Base-by-base conservation (phyloP, 2,329 filamentous ascomycete genomes). In the Aspergillus brunneoviolaceus region DNA sequence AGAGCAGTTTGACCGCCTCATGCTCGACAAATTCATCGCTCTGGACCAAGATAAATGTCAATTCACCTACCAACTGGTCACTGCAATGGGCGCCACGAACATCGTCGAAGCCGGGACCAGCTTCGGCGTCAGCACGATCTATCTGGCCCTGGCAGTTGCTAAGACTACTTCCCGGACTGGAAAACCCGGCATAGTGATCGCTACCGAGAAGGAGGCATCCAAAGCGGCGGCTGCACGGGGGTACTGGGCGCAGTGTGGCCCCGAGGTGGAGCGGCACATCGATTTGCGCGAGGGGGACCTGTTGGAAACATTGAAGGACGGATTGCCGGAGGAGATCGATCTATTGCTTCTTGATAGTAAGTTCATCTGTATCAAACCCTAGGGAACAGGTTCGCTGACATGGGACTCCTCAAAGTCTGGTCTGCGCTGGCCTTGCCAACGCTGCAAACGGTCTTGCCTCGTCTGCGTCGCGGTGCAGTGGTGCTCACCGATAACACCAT, bases 291-390 rank as follows among this genome's bases (percentile, higher is more conserved):
- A 82, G 59, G 86, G 86, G 0, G 82, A 88, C 67, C 63, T 88
- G 53, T 74, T 78, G 0, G 80, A 87, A 69, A 87, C 85, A 0
- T 70, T 86, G 11, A 81, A 81, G 64, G 66, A 74, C 2, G 76
- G 77, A 25, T 59, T 88, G 0, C 73, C 77, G 1, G 67, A 78
- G 31, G 75, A 27, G 25, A 27, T 88, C 16, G 84, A 88, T 62
- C 75, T 88, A n/a, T 65, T 88, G n/a, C 72, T 87, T n/a, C 76
- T 88, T 23, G 85, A 88, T 65, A 87, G 85, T 88, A 70, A 77
- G 84, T 80, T 39, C 48, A 5, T 47, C 7, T 5, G 7, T 27
- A 27, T 27, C 7, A 7, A 4, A 27, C 25, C 25, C 25, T 7
- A 27, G 25, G 25, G 1, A 25, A 25, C 25, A 25, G 25, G 25